These are phyloP conservation scores for Arthrobotrys conoides DNA, from an alignment of 2,329 filamentous ascomycete species.

Conservation along the genomic window DNA sequence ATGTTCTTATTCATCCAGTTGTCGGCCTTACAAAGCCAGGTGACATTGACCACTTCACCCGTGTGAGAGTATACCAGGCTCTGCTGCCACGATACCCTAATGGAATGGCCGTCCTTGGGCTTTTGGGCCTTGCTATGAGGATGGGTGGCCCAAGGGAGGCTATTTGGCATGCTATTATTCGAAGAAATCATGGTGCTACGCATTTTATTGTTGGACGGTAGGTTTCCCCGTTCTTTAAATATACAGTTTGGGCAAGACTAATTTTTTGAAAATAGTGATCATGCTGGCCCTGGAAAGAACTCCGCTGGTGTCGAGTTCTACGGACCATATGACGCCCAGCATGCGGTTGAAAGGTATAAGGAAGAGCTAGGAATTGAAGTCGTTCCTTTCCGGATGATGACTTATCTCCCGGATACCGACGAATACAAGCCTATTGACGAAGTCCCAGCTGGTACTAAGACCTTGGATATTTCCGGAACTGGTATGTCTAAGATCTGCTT, in stretches of 20 bases:
- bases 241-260: background rate
- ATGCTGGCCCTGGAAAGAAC: constrained; percentile 98
- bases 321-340: constrained; percentile 96
- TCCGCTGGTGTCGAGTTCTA: constrained; percentile 97
- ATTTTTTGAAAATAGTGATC: constrained; percentile 75
- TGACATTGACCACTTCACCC: constrained; percentile 99
- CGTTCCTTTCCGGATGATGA: constrained; percentile 99
- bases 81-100: constrained; percentile 97
- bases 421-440: constrained; percentile 96
- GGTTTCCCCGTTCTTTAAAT: background rate
- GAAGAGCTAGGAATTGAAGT: constrained; percentile 98
- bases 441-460: constrained; percentile 85
- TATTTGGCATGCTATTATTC: constrained; percentile 99
- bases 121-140: constrained; percentile 96
- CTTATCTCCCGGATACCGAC: constrained; percentile 95
- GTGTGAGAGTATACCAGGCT: constrained; percentile 98
- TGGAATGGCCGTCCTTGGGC: constrained; percentile 96
- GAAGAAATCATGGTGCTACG: constrained; percentile 98
- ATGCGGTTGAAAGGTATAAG: constrained; percentile 95
- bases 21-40: constrained; percentile 98
- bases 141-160: constrained; percentile 99
- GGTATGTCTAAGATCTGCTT: constrained; percentile 37
- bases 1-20: constrained; percentile 98
- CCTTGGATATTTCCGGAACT: constrained; percentile 86
- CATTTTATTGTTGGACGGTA: constrained; percentile 94